A percentile compares a stretch with the other conserved stretches of the same genome.
Conservation (phyloP, 345 rosid species). For the Draba incana region DNA sequence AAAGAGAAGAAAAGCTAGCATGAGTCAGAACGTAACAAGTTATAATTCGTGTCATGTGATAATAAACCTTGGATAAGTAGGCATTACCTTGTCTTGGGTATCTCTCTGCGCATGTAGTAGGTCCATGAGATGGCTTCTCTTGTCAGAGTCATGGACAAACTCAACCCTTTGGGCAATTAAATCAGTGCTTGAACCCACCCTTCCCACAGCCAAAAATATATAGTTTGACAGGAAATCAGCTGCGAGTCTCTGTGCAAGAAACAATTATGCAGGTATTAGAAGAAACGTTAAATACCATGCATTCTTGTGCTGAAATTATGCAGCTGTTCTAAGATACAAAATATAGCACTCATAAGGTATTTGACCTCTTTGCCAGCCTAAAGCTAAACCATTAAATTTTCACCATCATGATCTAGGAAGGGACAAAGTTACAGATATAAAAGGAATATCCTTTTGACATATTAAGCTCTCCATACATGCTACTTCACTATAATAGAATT, state of each 20-base stretch:
- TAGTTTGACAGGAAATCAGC: slow-evolving; percentile 85
- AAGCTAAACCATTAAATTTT: slow-evolving; percentile 26
- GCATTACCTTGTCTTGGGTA: slow-evolving; percentile 71
- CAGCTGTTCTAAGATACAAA: slow-evolving; percentile 9
- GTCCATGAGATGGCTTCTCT: slow-evolving; percentile 99
- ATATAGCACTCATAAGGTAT: slow-evolving; percentile 13
- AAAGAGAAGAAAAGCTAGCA: slow-evolving; percentile 15
- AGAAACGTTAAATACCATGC: neutral
- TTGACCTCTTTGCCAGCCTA: slow-evolving; percentile 19
- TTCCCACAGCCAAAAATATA: slow-evolving; percentile 94
- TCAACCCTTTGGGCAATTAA: slow-evolving; percentile 95
- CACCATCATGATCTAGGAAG: neutral
- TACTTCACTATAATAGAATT: neutral
- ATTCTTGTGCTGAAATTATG: slow-evolving; percentile 16
- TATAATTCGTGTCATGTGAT: neutral
- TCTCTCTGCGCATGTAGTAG: slow-evolving; percentile 94
- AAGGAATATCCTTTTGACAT: neutral
- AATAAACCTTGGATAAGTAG: slow-evolving; percentile 10
- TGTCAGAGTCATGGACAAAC: slow-evolving; percentile 89
- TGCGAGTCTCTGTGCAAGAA: slow-evolving; percentile 80
- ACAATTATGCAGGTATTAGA: slow-evolving; percentile 15
- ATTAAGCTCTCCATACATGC: neutral
- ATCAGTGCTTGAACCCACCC: slow-evolving; percentile 99
- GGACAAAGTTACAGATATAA: slow-evolving; percentile 2
- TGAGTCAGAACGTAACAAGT: neutral